Evolutionary conservation across 305 asterid genomes (phyloP).

Genomic region (Petunia hybrid): DNA sequence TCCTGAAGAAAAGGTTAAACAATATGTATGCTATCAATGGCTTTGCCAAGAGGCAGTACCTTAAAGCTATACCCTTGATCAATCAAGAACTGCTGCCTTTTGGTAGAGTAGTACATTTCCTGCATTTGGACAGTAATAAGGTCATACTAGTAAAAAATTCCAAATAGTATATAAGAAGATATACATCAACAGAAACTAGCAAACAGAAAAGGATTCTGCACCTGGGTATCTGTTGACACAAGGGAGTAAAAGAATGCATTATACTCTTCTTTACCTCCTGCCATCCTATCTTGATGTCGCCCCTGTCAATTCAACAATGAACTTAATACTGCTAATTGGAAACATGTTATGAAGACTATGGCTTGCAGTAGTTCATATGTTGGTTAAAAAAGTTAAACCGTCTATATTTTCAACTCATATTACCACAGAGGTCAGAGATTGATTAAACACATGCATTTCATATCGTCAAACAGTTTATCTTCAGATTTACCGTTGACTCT

Average conservation of each 20-base stretch:
- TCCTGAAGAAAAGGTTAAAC: neutral
- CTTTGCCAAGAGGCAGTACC: constrained; percentile 49
- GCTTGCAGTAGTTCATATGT: neutral
- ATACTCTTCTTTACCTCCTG: constrained; percentile 98
- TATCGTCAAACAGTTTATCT: neutral
- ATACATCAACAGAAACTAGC: constrained; percentile 26
- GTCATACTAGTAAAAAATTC: constrained; percentile 1
- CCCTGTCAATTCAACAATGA: constrained; percentile 61
- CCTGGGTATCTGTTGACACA: constrained; percentile 98
- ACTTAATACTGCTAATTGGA: neutral
- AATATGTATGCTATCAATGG: neutral
- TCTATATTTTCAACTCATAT: neutral
- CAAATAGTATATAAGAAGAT: neutral
- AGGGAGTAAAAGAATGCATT: constrained; percentile 99
- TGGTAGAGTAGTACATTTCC: constrained; percentile 97
- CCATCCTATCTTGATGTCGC: constrained; percentile 88
- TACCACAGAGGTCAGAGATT: constrained; percentile 1
- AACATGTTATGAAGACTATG: neutral
- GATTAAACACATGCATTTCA: neutral
- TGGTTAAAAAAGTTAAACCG: neutral
- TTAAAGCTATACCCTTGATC: constrained; percentile 99
- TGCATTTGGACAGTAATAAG: constrained; percentile 42
- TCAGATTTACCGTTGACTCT: neutral
- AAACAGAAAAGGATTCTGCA: constrained; percentile 36
- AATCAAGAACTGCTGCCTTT: constrained; percentile 95